A percentile compares a stretch with the other conserved stretches of the same genome.
Conservation (phyloP, 441 rosid genomes). For the Capsella rubella region DNA sequence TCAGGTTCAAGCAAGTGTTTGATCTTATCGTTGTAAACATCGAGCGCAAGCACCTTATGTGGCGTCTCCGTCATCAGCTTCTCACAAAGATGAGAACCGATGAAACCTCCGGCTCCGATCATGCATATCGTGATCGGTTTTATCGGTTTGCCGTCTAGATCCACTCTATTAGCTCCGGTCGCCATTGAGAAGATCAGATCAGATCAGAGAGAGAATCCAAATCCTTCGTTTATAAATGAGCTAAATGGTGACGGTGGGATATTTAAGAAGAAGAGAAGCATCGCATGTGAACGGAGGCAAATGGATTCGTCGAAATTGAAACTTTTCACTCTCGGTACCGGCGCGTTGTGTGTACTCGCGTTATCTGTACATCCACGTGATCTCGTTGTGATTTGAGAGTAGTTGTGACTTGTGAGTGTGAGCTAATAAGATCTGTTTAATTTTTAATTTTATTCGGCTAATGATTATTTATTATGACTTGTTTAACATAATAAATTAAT, state of each 20-base stretch:
- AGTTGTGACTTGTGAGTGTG: neutral
- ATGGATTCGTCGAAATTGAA: neutral
- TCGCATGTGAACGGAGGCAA: slow-evolving; percentile 20
- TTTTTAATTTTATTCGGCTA: neutral
- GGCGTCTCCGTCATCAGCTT: slow-evolving; percentile 83
- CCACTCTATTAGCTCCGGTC: slow-evolving; percentile 57
- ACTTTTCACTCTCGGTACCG: neutral
- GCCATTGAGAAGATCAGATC: slow-evolving; percentile 48
- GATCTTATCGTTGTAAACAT: slow-evolving; percentile 96
- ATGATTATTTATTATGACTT: neutral
- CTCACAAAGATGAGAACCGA: slow-evolving; percentile 98
- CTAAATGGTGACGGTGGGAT: slow-evolving; percentile 18
- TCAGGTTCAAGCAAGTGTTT: slow-evolving; percentile 89
- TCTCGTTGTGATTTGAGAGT: neutral
- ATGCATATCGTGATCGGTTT: slow-evolving; percentile 87
- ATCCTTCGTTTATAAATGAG: neutral
- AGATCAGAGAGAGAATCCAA: neutral
- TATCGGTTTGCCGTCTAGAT: slow-evolving; percentile 89
- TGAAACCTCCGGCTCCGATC: slow-evolving; percentile 99
- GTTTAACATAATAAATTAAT: neutral
- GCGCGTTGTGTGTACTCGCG: neutral
- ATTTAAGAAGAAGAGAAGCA: slow-evolving; percentile 20
- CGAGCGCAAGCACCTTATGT: slow-evolving; percentile 89
- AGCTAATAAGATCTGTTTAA: neutral
- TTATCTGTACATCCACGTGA: neutral